These are phyloP conservation scores for Solanum hybrid DNA, from an alignment of 305 asterid genomes.

Conservation along the genomic window DNA sequence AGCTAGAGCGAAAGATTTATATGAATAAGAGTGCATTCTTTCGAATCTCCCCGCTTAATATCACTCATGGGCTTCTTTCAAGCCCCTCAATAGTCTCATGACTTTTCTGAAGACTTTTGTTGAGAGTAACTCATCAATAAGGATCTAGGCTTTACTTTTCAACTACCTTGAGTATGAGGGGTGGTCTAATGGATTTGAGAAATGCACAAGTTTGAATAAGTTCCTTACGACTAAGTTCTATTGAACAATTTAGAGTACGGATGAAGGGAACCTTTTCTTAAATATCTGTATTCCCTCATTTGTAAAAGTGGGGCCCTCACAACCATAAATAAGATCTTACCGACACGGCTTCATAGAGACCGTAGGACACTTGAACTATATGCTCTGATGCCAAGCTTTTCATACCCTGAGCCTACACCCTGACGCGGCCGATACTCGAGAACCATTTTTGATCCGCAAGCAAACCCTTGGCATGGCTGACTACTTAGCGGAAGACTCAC, in stretches of 20 bases:
- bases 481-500: not conserved
- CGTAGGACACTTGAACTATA: not conserved
- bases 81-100: not conserved
- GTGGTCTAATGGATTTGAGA: not conserved
- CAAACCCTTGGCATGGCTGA: not conserved
- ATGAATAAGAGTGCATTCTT: not conserved
- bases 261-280: not conserved
- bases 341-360: not conserved
- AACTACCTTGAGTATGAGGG: not conserved
- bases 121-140: not conserved
- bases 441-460: not conserved
- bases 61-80: not conserved
- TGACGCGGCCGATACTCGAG: not conserved
- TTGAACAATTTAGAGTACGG: not conserved
- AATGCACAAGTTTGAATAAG: not conserved
- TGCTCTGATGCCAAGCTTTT: not conserved
- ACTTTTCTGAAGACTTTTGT: not conserved
- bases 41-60: not conserved
- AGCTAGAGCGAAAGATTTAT: not conserved
- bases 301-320: not conserved
- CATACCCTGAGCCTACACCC: not conserved
- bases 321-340: not conserved
- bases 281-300: not conserved
- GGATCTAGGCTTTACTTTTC: not conserved
- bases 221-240: not conserved